Percentiles rank a stretch among this genome's conserved stretches.
phyloP scores from a whole-genome alignment of 2,329 filamentous ascomycete genomes.

The Cordyceps militaris region DNA sequence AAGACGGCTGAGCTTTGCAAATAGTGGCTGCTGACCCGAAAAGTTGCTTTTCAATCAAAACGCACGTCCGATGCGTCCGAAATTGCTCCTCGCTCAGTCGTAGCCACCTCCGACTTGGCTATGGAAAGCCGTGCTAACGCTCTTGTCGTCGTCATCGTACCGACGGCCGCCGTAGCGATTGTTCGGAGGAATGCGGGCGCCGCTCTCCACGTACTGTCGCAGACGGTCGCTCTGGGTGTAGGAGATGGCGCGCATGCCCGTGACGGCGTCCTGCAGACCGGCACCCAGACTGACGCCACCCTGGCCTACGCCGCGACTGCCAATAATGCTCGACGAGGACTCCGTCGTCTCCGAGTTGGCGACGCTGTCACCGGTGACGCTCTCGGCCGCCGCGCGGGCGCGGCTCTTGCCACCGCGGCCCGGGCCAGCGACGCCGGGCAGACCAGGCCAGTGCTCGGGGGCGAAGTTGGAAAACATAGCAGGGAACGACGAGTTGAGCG shows the following conservation, averaged over 20 bases:
- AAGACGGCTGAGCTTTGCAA: not conserved
- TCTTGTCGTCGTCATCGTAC: conserved; percentile 90
- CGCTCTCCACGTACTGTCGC: conserved; percentile 88
- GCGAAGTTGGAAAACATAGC: conserved; percentile 94
- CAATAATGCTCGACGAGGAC: conserved; percentile 69
- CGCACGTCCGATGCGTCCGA: not conserved
- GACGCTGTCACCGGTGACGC: conserved; percentile 84
- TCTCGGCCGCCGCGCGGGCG: conserved; percentile 61
- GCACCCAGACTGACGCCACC: conserved; percentile 81
- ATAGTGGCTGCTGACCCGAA: not conserved
- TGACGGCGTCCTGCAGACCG: conserved; percentile 69
- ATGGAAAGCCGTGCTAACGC: conserved; percentile 91
- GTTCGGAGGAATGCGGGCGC: conserved; percentile 58
- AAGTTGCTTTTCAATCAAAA: not conserved
- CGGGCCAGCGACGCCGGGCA: conserved; percentile 55
- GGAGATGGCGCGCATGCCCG: conserved; percentile 51
- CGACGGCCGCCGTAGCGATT: conserved; percentile 64
- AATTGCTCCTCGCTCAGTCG: conserved; percentile 34
- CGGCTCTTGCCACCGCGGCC: conserved; percentile 63
- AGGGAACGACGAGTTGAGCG: conserved; percentile 69
- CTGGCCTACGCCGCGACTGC: conserved; percentile 66
- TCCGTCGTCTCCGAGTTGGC: conserved; percentile 88
- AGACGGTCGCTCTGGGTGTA: conserved; percentile 68
- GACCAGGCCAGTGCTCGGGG: conserved; percentile 77
- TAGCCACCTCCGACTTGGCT: conserved; percentile 74